Evolutionary conservation across 2,329 filamentous ascomycete species (phyloP).

Genomic region (Aspergillus japonicus): DNA sequence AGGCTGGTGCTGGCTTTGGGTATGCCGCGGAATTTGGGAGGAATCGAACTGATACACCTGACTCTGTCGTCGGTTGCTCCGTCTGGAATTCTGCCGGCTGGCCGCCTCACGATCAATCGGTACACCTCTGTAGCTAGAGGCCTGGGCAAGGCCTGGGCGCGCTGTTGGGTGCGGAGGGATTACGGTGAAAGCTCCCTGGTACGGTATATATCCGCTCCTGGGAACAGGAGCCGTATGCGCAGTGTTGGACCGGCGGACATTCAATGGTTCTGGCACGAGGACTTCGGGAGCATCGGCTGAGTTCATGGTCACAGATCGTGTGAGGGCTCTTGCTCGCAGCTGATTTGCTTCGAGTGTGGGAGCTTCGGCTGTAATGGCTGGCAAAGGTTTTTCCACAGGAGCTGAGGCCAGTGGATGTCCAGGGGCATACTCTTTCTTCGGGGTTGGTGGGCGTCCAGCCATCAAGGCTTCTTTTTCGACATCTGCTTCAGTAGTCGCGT

Average conservation of each 20-base stretch:
- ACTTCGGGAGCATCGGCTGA: slow-evolving; percentile 40
- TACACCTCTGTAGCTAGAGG: slow-evolving; percentile 10
- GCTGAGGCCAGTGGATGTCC: slow-evolving; percentile 2
- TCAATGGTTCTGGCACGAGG: slow-evolving; percentile 26
- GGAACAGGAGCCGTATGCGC: slow-evolving; percentile 17
- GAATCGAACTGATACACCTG: slow-evolving; percentile 30
- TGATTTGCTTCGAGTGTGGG: background rate
- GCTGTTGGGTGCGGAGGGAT: slow-evolving; percentile 16
- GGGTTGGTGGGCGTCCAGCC: slow-evolving; percentile 4
- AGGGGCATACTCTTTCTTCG: slow-evolving; percentile 7
- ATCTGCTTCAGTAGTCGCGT: slow-evolving; percentile 27
- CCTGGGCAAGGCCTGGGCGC: background rate
- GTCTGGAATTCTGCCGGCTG: slow-evolving; percentile 16
- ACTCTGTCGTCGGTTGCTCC: slow-evolving; percentile 12
- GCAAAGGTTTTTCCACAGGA: background rate
- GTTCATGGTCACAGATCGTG: slow-evolving; percentile 32
- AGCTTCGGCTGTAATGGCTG: background rate
- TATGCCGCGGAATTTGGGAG: slow-evolving; percentile 25
- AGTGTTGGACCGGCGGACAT: slow-evolving; percentile 28
- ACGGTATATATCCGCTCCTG: slow-evolving; percentile 24
- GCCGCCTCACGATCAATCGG: slow-evolving; percentile 10
- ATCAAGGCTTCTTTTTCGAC: slow-evolving; percentile 28
- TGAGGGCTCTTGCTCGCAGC: slow-evolving; percentile 1
- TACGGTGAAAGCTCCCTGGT: slow-evolving; percentile 26
- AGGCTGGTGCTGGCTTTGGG: slow-evolving; percentile 29